Evolutionary conservation across 106 monocot species (phyloP).

Genomic region (Acanthochlamys bracteata): DNA sequence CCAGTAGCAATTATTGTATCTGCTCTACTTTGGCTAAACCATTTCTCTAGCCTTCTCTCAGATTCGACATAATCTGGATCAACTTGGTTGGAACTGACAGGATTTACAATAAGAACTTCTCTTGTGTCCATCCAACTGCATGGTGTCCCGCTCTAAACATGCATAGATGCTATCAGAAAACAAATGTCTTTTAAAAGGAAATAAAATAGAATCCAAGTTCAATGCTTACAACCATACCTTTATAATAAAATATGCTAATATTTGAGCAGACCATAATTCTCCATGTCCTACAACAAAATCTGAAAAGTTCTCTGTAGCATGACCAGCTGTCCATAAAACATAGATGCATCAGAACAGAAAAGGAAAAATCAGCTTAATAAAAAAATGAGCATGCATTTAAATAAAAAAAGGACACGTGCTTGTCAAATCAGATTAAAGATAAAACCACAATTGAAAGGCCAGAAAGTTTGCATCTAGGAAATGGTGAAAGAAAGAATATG

Average conservation of each 20-base stretch:
- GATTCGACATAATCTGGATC: constrained; percentile 86
- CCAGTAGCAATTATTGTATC: constrained; percentile 90
- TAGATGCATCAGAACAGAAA: neutral
- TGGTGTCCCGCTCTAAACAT: constrained; percentile 57
- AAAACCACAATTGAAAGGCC: too few relatives aligned
- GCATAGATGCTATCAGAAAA: constrained; percentile 1
- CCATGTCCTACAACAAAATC: constrained; percentile 99
- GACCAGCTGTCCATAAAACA: constrained; percentile 63
- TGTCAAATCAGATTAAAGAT: too few relatives aligned
- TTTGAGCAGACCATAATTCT: constrained; percentile 96
- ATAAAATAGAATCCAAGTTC: too few relatives aligned
- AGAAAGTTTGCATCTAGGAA: too few relatives aligned
- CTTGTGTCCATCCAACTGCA: constrained; percentile 98
- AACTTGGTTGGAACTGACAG: constrained; percentile 80
- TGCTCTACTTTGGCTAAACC: constrained; percentile 49
- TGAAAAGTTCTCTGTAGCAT: constrained; percentile 97
- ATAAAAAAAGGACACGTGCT: too few relatives aligned
- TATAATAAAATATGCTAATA: constrained; percentile 74
- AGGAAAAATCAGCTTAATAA: too few relatives aligned
- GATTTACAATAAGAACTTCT: constrained; percentile 87
- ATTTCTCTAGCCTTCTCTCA: constrained; percentile 72
- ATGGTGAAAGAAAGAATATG: too few relatives aligned
- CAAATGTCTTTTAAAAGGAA: too few relatives aligned
- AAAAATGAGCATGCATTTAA: too few relatives aligned
- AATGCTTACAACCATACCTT: constrained; percentile 37